Percentiles rank a stretch among this genome's conserved stretches.
These are phyloP conservation scores for Neurospora discreta DNA, from an alignment of 495 filamentous ascomycete genomes.

Conservation along the genomic window DNA sequence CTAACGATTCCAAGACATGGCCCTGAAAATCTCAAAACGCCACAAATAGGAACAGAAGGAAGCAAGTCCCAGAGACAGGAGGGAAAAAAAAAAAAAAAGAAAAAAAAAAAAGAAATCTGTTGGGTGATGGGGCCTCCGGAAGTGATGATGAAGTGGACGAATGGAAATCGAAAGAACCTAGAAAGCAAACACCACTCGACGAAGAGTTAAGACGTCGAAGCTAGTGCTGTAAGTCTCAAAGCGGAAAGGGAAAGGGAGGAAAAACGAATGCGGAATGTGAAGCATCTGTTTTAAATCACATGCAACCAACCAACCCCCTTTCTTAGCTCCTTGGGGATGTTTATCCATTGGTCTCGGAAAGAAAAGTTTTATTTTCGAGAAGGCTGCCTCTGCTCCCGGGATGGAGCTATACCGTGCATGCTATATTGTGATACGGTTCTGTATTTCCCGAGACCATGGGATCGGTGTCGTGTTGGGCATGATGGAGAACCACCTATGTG, in stretches of 20 bases:
- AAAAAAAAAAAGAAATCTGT: too few relatives aligned
- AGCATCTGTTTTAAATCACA: neutral
- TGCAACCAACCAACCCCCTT: neutral
- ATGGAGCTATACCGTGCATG: neutral
- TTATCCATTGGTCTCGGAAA: neutral
- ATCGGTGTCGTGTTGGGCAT: conserved; percentile 5
- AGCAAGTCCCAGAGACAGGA: neutral
- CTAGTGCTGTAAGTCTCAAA: conserved; percentile 4
- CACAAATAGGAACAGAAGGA: neutral
- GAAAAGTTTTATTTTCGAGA: neutral
- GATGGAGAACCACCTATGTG: too few relatives aligned
- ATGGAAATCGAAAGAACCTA: neutral
- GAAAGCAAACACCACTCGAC: neutral
- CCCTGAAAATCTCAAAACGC: neutral
- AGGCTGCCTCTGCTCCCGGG: neutral
- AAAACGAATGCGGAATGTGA: neutral
- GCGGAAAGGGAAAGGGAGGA: neutral
- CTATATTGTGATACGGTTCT: neutral
- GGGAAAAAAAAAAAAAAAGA: too few relatives aligned
- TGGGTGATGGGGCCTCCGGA: neutral
- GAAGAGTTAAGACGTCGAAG: neutral
- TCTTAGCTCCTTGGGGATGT: neutral
- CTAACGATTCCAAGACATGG: neutral
- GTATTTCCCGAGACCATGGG: conserved; percentile 9
- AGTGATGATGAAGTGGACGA: neutral